A percentile compares a stretch with the other conserved stretches of the same genome.
These are phyloP conservation scores for Rhynchosporium secalis DNA, from an alignment of 2,329 filamentous ascomycete species.

Conservation along the genomic window DNA sequence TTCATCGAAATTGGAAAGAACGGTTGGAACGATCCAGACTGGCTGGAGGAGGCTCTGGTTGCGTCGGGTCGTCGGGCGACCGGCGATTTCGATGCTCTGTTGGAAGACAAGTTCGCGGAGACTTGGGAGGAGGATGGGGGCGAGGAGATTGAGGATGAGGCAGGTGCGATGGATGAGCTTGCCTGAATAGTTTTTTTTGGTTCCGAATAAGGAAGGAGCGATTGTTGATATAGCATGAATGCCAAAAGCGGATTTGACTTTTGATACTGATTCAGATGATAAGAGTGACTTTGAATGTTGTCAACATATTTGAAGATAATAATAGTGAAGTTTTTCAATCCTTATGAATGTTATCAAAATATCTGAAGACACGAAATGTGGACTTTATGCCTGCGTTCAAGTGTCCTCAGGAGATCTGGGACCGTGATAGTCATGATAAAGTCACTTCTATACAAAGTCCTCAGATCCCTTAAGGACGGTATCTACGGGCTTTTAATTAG, in stretches of 20 bases:
- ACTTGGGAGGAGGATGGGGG: slow-evolving; percentile 23
- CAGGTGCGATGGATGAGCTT: background rate
- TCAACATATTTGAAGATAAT: too few species aligned
- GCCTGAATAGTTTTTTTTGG: background rate
- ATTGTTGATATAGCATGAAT: background rate
- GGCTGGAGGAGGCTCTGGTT: slow-evolving; percentile 54
- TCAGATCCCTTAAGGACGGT: too few species aligned
- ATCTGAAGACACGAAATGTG: background rate
- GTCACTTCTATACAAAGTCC: too few species aligned
- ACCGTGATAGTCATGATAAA: too few species aligned
- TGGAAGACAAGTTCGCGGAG: slow-evolving; percentile 50
- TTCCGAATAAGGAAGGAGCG: background rate
- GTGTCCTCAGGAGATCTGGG: too few species aligned
- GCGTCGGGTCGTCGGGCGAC: slow-evolving; percentile 52
- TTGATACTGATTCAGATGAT: background rate
- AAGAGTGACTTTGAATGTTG: too few species aligned
- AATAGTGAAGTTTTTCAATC: too few species aligned
- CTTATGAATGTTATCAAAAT: background rate
- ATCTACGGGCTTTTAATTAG: too few species aligned
- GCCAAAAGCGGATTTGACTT: background rate
- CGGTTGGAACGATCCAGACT: slow-evolving; percentile 57
- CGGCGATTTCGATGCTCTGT: slow-evolving; percentile 58
- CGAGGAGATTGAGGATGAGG: slow-evolving; percentile 4
- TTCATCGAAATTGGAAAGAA: slow-evolving; percentile 56
- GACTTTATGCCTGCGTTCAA: too few species aligned